Conservation (phyloP, 2,329 filamentous ascomycete genomes). For the Fusarium buxicola region DNA sequence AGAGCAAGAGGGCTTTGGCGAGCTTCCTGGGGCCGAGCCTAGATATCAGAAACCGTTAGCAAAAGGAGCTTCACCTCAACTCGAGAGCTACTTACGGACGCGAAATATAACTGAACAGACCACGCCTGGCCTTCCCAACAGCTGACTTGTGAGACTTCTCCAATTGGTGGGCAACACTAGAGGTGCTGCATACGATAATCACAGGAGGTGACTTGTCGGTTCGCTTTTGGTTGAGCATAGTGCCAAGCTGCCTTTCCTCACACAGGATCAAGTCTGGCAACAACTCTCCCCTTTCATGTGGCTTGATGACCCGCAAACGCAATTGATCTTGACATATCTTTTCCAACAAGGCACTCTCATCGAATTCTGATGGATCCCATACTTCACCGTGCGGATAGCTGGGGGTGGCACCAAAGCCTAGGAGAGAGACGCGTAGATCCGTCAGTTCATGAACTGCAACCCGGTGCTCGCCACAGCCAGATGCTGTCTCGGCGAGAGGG, state of each 20-base stretch:
- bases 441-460: conserved; percentile 46
- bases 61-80: background rate
- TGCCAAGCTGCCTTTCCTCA: conserved; percentile 15
- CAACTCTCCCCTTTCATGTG: background rate
- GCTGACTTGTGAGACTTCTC: conserved; percentile 35
- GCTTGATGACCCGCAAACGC: conserved; percentile 27
- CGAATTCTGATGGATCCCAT: conserved; percentile 14
- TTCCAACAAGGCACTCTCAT: conserved; percentile 13
- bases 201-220: conserved; percentile 35
- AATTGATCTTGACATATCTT: conserved; percentile 25
- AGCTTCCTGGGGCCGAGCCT: conserved; percentile 55
- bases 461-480: conserved; percentile 43
- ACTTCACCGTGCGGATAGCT: background rate
- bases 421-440: conserved; percentile 44
- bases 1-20: conserved; percentile 48
- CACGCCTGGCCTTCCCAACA: conserved; percentile 25
- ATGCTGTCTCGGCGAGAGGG: background rate
- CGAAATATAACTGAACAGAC: conserved; percentile 51
- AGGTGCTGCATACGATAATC: conserved; percentile 51
- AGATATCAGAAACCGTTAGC: conserved; percentile 3
- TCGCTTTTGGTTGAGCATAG: background rate
- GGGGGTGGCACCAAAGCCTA: conserved; percentile 1
- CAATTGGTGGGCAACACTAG: conserved; percentile 45
- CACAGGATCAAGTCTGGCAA: conserved; percentile 47
- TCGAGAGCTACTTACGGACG: conserved; percentile 49